Evolutionary conservation across 345 rosid species (phyloP), one percentile per base, ranked within the genome.

Genomic region (Populus tremula): DNA sequence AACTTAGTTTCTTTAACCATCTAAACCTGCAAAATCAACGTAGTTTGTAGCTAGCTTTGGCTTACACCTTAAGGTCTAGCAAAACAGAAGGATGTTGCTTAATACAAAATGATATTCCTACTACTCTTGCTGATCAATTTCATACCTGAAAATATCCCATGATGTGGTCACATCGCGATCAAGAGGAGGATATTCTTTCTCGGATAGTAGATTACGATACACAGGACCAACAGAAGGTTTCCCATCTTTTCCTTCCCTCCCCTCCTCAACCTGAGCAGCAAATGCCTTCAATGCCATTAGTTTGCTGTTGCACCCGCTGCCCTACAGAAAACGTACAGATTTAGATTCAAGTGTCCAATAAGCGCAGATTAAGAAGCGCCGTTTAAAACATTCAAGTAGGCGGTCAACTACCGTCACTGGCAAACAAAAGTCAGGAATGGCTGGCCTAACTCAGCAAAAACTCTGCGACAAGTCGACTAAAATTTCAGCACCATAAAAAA

Each of bases 131-230:
- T 47, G 16, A 47, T 47, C 53, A 47, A 31, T 18, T 54, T 5
- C 53, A 25, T 65, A 96, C 99, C 93, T 88, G 93, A 91, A 96
- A 80, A 93, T 82, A 83, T 89, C 94, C 99, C 99, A 96, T 43
- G 94, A 76, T 7, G 98, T 90, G 67, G 76, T 33, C 71, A 89
- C 82, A 36, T 84, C 81, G 3, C 83, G 69, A 79, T 87, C 91
- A 21, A 77, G 50, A 0, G 93, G 90, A 81, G 98, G 98, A 64
- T 86, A 96, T 5, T 81, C 92, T 61, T 89, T 67, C 77, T 84
- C 84, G 53, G 98, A 82, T 8, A 96, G 82, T 35, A 88, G 80
- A 86, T 88, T 93, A 29, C 99, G 93, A 71, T 89, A 92, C 49
- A 93, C 86, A 20, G 99, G 98, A 50, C 98, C 99, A 72, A 93